phyloP scores from a whole-genome alignment of 192 early-diverging fungal genomes.

The Gryganskiella cystojenkinii region DNA sequence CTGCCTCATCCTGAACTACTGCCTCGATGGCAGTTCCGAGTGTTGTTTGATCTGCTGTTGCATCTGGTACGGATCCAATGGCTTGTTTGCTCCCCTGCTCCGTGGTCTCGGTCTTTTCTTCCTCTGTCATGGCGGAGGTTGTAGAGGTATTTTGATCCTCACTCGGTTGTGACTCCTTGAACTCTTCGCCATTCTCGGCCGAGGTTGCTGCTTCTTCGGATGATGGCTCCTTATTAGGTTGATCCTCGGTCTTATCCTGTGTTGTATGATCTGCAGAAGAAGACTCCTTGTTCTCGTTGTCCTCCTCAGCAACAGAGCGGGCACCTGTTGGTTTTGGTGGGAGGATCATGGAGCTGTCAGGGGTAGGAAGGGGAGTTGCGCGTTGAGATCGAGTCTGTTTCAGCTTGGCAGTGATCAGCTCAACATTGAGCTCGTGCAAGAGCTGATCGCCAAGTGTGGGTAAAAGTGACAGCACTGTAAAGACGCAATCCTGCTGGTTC shows the following conservation, averaged over 20 bases:
- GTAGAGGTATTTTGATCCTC: no score
- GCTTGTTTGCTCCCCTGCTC: no score
- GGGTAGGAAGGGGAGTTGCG: slow-evolving; percentile 36
- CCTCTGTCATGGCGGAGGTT: no score
- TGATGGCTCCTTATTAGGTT: no score
- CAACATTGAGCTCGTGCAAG: slow-evolving; percentile 82
- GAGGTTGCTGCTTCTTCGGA: background rate
- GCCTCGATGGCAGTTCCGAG: background rate
- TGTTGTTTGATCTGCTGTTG: background rate
- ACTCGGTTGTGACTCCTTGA: background rate
- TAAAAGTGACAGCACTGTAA: slow-evolving; percentile 84
- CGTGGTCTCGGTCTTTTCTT: background rate
- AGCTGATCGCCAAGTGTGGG: slow-evolving; percentile 85
- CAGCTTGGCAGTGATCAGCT: slow-evolving; percentile 72
- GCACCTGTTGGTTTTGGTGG: slow-evolving; percentile 30
- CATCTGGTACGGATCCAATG: no score
- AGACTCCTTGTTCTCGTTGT: background rate
- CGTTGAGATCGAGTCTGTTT: slow-evolving; percentile 63
- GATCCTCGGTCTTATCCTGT: background rate
- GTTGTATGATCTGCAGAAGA: background rate
- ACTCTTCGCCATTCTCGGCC: background rate
- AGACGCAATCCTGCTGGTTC: slow-evolving; percentile 92
- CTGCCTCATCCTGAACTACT: slow-evolving; percentile 12
- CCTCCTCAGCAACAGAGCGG: background rate
- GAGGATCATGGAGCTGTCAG: slow-evolving; percentile 42